Percentiles rank a stretch among this genome's conserved stretches.
Conservation (phyloP, 176 grass and related monocot species). For the Bonia amplexicaulis region DNA sequence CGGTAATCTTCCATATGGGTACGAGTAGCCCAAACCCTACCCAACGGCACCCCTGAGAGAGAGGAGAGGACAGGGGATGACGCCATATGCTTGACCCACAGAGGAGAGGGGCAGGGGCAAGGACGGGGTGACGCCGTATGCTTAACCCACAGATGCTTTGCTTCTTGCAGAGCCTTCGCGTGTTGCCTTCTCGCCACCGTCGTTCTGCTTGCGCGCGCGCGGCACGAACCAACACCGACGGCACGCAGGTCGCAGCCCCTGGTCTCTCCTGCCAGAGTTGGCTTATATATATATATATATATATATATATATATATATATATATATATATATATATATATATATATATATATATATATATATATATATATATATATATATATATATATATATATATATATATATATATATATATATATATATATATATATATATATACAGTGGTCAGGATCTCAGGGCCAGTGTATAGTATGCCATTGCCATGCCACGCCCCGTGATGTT, state of each 20-base stretch:
- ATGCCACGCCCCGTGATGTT: background rate
- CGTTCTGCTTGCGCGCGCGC: background rate
- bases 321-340: no score
- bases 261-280: background rate
- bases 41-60: no score
- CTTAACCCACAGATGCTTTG: background rate
- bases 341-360: no score
- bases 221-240: no score
- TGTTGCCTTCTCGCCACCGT: background rate
- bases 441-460: background rate
- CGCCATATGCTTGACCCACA: conserved; percentile 17
- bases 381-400: no score
- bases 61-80: background rate
- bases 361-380: no score
- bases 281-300: background rate
- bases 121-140: conserved; percentile 25
- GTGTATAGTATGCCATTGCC: background rate
- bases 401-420: no score
- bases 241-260: no score
- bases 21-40: no score
- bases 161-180: background rate
- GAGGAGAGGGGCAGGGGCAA: background rate
- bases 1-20: no score
- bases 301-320: no score
- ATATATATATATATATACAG: no score